Percentiles rank a stretch among this genome's conserved stretches.
Conservation (phyloP, 805 yeast species). For the Zygotorulaspora chibaensis region DNA sequence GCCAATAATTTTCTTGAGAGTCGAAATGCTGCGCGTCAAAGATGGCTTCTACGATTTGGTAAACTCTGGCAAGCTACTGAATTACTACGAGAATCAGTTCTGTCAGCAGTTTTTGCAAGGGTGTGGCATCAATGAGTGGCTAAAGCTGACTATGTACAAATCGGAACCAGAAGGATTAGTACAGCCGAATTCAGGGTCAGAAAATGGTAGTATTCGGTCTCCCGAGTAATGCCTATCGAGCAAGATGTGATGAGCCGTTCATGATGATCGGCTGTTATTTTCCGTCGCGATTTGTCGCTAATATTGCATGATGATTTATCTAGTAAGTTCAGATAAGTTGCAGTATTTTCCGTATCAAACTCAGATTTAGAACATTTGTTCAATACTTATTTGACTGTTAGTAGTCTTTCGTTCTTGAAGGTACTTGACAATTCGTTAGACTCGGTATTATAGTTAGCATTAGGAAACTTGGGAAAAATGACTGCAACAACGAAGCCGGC, state of each 20-base stretch:
- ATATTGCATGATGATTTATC: not conserved
- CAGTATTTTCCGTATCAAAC: no score
- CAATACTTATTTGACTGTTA: not conserved
- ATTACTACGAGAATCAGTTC: conserved; percentile 33
- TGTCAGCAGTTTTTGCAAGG: conserved; percentile 26
- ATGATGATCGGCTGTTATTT: not conserved
- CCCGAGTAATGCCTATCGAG: no score
- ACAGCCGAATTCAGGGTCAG: no score
- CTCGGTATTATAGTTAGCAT: not conserved
- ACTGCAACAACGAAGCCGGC: conserved; percentile 11
- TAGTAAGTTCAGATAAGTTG: not conserved
- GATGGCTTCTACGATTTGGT: conserved; percentile 21
- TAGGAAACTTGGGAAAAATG: not conserved
- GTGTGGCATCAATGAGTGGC: conserved; percentile 30
- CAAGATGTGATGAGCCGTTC: not conserved
- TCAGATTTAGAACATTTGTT: not conserved
- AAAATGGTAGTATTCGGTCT: no score
- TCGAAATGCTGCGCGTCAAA: conserved; percentile 22
- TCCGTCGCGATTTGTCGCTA: not conserved
- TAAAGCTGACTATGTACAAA: conserved; percentile 20
- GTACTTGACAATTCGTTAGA: not conserved
- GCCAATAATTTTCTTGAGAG: conserved; percentile 31
- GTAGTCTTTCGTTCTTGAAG: not conserved
- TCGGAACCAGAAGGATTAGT: not conserved
- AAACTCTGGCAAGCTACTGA: conserved; percentile 27